A percentile compares a stretch with the other conserved stretches of the same genome.
Evolutionary conservation across 106 monocot genomes (phyloP).

Genomic region (Vanilla planifolia): DNA sequence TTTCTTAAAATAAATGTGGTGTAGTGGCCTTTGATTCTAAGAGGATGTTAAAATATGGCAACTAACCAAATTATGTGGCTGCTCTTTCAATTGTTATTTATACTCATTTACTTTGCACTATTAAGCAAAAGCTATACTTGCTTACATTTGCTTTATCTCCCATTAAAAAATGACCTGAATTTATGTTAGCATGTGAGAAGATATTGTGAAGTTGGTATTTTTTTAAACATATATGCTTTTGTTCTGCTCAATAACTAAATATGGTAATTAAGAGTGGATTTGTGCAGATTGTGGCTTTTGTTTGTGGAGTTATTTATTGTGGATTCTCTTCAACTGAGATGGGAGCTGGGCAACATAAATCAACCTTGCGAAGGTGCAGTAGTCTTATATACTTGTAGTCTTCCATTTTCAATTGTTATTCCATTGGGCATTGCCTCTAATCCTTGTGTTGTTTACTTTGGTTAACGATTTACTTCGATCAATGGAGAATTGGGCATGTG

Average conservation of each 20-base stretch:
- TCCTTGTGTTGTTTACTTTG: too few relatives aligned
- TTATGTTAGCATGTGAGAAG: neutral
- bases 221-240: neutral
- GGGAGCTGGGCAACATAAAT: conserved; percentile 6
- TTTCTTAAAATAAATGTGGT: too few relatives aligned
- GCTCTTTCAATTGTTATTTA: neutral
- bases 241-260: neutral
- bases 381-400: neutral
- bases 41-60: neutral
- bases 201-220: neutral
- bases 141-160: neutral
- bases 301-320: conserved; percentile 53
- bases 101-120: neutral
- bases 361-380: conserved; percentile 35
- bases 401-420: too few relatives aligned
- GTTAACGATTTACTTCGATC: too few relatives aligned
- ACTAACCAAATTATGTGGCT: neutral
- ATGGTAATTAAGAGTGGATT: conserved; percentile 1
- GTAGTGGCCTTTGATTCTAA: too few relatives aligned
- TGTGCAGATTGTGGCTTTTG: conserved; percentile 63
- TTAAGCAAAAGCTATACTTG: neutral
- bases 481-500: too few relatives aligned
- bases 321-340: conserved; percentile 28
- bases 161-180: neutral
- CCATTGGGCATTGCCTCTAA: too few relatives aligned